A percentile compares a stretch with the other conserved stretches of the same genome.
Conservation (phyloP, 73 alveolate genomes). For the Paraurostyla sp. region DNA sequence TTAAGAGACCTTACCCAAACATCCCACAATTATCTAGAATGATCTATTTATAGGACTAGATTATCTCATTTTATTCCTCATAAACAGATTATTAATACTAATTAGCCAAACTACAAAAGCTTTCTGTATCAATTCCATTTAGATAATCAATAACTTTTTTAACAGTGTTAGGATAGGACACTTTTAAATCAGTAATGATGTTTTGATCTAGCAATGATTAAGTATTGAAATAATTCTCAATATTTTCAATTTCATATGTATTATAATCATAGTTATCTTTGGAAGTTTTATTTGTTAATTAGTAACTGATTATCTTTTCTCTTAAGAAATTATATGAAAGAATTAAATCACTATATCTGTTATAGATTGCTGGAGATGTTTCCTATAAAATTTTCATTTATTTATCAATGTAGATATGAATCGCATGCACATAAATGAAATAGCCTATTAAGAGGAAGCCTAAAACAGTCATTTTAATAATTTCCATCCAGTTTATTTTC, state of each 20-base stretch:
- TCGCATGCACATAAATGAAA: constrained; percentile 2
- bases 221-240: not conserved
- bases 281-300: not conserved
- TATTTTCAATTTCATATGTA: not conserved
- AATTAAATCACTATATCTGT: constrained; percentile 27
- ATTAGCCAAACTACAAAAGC: not conserved
- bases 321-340: constrained; percentile 20
- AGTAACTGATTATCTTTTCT: not conserved
- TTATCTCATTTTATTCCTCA: not conserved
- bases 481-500: not conserved
- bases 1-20: not conserved
- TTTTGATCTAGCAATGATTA: not conserved
- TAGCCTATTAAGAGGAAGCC: constrained; percentile 16
- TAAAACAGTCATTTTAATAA: not conserved
- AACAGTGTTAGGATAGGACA: not conserved
- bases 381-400: not conserved
- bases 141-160: not conserved
- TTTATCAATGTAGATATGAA: not conserved
- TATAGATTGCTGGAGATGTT: not conserved
- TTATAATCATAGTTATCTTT: not conserved
- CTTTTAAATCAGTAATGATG: too few relatives aligned
- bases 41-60: not conserved
- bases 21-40: not conserved
- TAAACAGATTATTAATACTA: too few relatives aligned
- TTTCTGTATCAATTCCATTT: not conserved